A percentile compares a stretch with the other conserved stretches of the same genome.
These are phyloP conservation scores for Leucoagaricus sp. DNA, from an alignment of 1,284 basidiomycete genomes.

Conservation along the genomic window DNA sequence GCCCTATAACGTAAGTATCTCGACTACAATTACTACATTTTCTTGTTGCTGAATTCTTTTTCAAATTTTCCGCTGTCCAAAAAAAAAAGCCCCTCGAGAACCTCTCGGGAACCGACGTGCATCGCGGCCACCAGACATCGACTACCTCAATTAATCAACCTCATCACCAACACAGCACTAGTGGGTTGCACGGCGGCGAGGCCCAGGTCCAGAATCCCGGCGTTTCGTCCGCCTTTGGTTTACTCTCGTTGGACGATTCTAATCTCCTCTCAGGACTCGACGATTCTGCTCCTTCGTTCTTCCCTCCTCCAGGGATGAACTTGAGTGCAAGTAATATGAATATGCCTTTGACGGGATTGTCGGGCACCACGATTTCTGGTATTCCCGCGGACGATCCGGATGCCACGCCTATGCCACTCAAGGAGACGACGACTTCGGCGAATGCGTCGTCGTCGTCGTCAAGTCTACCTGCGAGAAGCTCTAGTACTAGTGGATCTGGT, in stretches of 20 bases:
- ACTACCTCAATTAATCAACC: slow-evolving; percentile 2
- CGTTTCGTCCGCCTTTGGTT: slow-evolving; percentile 65
- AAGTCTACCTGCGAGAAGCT: not conserved
- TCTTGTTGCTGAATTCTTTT: not conserved
- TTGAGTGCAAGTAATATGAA: slow-evolving; percentile 13
- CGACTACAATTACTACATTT: not conserved
- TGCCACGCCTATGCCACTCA: slow-evolving; percentile 47
- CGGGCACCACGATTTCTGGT: not conserved
- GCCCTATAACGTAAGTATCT: slow-evolving; percentile 24
- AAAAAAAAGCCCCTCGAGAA: slow-evolving; percentile 12
- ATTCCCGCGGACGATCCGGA: slow-evolving; percentile 37
- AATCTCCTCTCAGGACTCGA: slow-evolving; percentile 61
- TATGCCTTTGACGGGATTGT: slow-evolving; percentile 10
- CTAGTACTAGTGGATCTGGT: slow-evolving; percentile 1
- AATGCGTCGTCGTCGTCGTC: not conserved
- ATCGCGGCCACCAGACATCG: not conserved
- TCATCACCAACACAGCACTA: slow-evolving; percentile 3
- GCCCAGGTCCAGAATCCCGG: slow-evolving; percentile 20
- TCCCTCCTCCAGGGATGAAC: slow-evolving; percentile 30
- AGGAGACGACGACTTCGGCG: not conserved
- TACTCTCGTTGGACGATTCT: slow-evolving; percentile 72
- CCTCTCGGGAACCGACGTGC: slow-evolving; percentile 7
- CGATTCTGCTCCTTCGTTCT: slow-evolving; percentile 51
- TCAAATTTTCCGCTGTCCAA: slow-evolving; percentile 4
- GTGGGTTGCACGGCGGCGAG: slow-evolving; percentile 32